A percentile compares a stretch with the other conserved stretches of the same genome.
phyloP scores from a whole-genome alignment of 441 rosid species.

The Adansonia gregorii region DNA sequence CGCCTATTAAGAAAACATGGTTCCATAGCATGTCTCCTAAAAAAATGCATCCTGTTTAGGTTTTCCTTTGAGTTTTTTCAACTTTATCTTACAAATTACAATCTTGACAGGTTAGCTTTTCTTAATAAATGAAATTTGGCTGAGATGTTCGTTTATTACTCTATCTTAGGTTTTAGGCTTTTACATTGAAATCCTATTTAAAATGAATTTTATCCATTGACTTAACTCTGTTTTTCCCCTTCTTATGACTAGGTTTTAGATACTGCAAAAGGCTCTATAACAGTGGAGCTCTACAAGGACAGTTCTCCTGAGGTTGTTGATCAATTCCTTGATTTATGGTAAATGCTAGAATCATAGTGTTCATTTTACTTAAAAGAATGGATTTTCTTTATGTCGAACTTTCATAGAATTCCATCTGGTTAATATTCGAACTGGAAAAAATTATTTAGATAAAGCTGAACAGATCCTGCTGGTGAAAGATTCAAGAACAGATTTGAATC shows the following conservation, averaged over 20 bases:
- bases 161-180: not conserved
- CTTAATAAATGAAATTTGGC: not conserved
- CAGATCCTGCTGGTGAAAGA: constrained; percentile 3
- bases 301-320: constrained; percentile 67
- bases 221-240: constrained; percentile 9
- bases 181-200: not conserved
- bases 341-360: constrained; percentile 30
- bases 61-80: not conserved
- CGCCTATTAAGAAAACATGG: not conserved
- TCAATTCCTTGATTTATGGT: constrained; percentile 71
- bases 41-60: not conserved
- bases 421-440: constrained; percentile 6
- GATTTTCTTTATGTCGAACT: constrained; percentile 3
- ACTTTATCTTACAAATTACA: constrained; percentile 1
- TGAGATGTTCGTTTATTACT: not conserved
- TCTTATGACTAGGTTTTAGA: constrained; percentile 52
- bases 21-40: constrained; percentile 3
- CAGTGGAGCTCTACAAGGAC: constrained; percentile 78
- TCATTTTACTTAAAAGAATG: not conserved
- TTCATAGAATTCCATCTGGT: not conserved
- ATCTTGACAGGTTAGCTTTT: not conserved
- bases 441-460: not conserved
- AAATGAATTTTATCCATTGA: constrained; percentile 5
- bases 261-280: constrained; percentile 69
- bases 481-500: constrained; percentile 6